These are phyloP conservation scores for Apiospora pterosperma DNA, from an alignment of 2,329 filamentous ascomycete species.

Conservation along the genomic window DNA sequence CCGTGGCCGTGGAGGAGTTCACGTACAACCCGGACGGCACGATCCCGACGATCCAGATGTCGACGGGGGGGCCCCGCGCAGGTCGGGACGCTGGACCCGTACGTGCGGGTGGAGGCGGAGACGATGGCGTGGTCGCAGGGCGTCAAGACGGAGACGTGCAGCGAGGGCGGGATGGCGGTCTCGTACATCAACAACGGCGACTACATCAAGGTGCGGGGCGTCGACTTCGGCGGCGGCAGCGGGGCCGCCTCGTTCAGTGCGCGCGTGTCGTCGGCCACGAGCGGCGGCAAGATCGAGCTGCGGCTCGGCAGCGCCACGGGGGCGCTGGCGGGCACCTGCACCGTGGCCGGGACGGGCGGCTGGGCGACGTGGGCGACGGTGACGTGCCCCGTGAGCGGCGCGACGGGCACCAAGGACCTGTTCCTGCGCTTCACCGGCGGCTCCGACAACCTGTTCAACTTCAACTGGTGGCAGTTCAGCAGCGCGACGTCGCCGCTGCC, in stretches of 20 bases:
- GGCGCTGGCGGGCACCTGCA: conserved; percentile 22
- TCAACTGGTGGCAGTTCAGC: conserved; percentile 24
- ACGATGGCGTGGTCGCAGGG: conserved; percentile 26
- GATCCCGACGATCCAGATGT: conserved; percentile 26
- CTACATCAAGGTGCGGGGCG: conserved; percentile 30
- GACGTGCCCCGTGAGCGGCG: conserved; percentile 17
- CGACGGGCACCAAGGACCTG: conserved; percentile 17
- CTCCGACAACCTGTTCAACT: conserved; percentile 17
- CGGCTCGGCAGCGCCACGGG: conserved; percentile 22
- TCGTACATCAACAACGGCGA: conserved; percentile 24
- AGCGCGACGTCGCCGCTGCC: not conserved
- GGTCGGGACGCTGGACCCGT: conserved; percentile 22
- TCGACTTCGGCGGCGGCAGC: conserved; percentile 20
- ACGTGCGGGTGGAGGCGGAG: conserved; percentile 23
- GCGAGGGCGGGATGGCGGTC: conserved; percentile 23
- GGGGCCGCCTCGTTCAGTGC: conserved; percentile 21
- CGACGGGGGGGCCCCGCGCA: conserved; percentile 23
- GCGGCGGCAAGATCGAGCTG: conserved; percentile 24
- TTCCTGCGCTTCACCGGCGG: conserved; percentile 19
- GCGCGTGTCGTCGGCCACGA: conserved; percentile 21
- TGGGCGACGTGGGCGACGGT: conserved; percentile 21
- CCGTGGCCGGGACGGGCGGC: conserved; percentile 23
- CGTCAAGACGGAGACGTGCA: conserved; percentile 18
- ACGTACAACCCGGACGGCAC: conserved; percentile 23
- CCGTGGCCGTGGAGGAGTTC: conserved; percentile 24